Percentiles rank a stretch among this genome's conserved stretches.
These are phyloP conservation scores for Bryopsis sp. DNA, from an alignment of 139 green algal species.

Conservation along the genomic window DNA sequence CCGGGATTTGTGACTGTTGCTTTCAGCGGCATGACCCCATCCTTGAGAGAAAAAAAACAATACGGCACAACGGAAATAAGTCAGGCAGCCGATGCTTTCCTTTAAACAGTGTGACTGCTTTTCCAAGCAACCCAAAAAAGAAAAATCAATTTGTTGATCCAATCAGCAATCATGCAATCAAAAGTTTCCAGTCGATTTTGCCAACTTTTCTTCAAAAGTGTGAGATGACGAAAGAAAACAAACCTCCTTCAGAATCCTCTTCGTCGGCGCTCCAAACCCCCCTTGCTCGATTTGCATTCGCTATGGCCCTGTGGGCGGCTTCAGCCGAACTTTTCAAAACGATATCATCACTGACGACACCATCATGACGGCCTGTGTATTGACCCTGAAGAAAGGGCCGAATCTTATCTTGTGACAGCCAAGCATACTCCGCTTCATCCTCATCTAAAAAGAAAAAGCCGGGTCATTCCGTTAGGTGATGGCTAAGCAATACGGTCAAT, in stretches of 20 bases:
- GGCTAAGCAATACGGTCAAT: background rate
- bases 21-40: no score
- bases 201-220: no score
- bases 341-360: background rate
- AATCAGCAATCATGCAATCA: no score
- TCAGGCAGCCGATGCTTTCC: no score
- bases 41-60: no score
- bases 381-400: conserved; percentile 63
- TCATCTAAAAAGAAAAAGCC: conserved; percentile 19
- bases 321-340: background rate
- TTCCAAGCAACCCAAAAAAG: no score
- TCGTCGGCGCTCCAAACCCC: background rate
- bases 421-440: conserved; percentile 82
- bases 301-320: background rate
- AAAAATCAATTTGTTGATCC: no score
- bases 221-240: background rate
- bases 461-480: background rate
- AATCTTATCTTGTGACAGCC: conserved; percentile 65
- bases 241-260: conserved; percentile 17
- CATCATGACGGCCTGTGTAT: conserved; percentile 22
- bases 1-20: no score
- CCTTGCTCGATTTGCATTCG: background rate
- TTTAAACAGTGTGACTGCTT: no score
- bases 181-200: no score
- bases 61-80: no score